A percentile compares a stretch with the other conserved stretches of the same genome.
These are phyloP conservation scores for Stagonosporopsis cucurbitacearum DNA, from an alignment of 2,329 filamentous ascomycete species.

Conservation along the genomic window DNA sequence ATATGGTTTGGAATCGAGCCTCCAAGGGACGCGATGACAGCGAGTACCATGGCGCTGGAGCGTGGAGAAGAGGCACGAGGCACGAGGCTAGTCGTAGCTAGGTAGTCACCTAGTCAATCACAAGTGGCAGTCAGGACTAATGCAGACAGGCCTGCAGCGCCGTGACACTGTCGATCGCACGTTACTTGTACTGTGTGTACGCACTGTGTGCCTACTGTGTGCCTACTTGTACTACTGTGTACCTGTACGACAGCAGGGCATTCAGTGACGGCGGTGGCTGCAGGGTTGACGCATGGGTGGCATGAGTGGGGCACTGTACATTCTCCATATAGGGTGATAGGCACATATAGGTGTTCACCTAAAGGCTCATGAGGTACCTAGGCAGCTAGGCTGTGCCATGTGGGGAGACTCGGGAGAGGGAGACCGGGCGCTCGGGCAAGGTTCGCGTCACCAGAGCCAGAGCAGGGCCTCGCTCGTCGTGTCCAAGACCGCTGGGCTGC, in stretches of 20 bases:
- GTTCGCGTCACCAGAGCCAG: too few relatives aligned
- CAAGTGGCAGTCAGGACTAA: too few relatives aligned
- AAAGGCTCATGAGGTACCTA: too few relatives aligned
- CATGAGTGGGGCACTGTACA: slow-evolving; percentile 11
- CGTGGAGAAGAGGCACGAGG: not conserved
- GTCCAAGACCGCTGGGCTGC: slow-evolving; percentile 10
- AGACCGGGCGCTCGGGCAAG: too few relatives aligned
- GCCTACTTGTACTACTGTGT: too few relatives aligned
- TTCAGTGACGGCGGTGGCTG: slow-evolving; percentile 10
- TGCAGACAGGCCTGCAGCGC: slow-evolving; percentile 7
- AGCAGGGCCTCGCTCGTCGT: slow-evolving; percentile 11
- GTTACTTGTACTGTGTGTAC: too few relatives aligned
- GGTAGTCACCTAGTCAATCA: too few relatives aligned
- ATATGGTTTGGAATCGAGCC: slow-evolving; percentile 10
- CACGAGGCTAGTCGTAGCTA: not conserved
- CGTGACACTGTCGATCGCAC: slow-evolving; percentile 8
- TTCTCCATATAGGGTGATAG: too few relatives aligned
- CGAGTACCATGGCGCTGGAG: not conserved
- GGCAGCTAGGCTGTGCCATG: not conserved
- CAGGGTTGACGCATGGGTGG: slow-evolving; percentile 10
- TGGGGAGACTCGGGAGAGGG: slow-evolving; percentile 20
- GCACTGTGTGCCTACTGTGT: too few relatives aligned
- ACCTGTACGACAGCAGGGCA: too few relatives aligned
- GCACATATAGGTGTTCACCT: too few relatives aligned
- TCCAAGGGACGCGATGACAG: too few relatives aligned